Evolutionary conservation across 2,329 filamentous ascomycete genomes (phyloP), one percentile per base, ranked within the genome.

Genomic region (Fonsecaea erecta): DNA sequence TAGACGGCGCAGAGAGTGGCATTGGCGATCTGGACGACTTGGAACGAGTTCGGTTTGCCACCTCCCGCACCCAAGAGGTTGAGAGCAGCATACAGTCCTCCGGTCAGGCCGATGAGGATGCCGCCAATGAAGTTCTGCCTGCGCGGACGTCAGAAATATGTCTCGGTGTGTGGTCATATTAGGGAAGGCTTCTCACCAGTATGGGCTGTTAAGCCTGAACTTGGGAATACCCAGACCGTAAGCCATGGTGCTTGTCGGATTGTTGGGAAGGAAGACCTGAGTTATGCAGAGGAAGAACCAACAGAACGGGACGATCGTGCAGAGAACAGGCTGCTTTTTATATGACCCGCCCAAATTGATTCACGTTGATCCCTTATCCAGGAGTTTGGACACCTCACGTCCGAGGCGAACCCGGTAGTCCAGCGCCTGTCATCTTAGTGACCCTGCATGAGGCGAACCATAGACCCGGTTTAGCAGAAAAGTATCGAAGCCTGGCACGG

Each of bases 41-140:
- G 30, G 30, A 48, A 40, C 24, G 65, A 67, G 32, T 61, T 61
- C 5, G 65, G 65, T 14, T 40, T 51, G 3, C 65, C 65, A 26
- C 65, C 65, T 8, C 61, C 65, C n/a, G 65, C 65, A 6, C 65
- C 65, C 26, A 67, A 46, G 8, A 67, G 61, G 28, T 66, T 66
- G 32, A 66, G 37, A 3, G 60, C 43, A 28, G 43, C 43, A 51
- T 66, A 66, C 9, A 66, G 34, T 3, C 64, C 64, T 8, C 53
- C 64, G 2, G 64, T 66, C 2, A 66, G 28, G 28, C 64, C 64
- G 26, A 66, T 52, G 32, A 66, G 58, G 55, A 37, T 43, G n/a
- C 64, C 64, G 11, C 58, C 59, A 30, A 63, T 63, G 51, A 63
- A 59, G 26, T 53, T 53, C 21, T 53, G 51, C 51, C 51, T 53